Base-by-base conservation (phyloP, 768 basidiomycete species). In the Zangia roseola region DNA sequence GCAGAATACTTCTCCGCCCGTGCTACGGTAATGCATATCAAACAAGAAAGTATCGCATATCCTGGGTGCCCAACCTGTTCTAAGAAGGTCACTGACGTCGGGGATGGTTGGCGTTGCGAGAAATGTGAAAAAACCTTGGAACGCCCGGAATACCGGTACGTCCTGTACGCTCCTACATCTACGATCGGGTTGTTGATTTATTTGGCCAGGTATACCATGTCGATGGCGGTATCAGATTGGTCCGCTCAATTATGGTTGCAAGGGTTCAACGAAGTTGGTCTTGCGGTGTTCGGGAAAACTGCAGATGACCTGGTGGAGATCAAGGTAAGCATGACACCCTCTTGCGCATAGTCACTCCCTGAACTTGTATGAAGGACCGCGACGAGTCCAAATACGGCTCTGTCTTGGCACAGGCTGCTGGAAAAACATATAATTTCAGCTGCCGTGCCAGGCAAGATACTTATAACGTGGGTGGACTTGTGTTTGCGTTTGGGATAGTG, bases 181-280 rank as follows among this genome's bases (percentile, higher is more conserved):
- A 24, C 40, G 36, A 21, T 45, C 47, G 23, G 28, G 21, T 34
- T 48, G 5, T 34, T 50, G 50, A 56, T 39, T 26, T 2, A 17
- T 49, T 24, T 23, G 33, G 5, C 12, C 49, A 89, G 88, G 45
- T 91, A 88, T 57, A 84, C 95, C 61, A 76, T 98, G 55, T 79
- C 83, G 33, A 76, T 97, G 73, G 90, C 89, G 40, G 85, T 92
- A 3, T 81, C 91, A n/a, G 97, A 99, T 67, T 81, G 84, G 71
- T 89, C 91, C 16, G 85, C 83, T 19, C 91, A 94, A 67, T 79
- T 83, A 16, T 98, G 95, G 95, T 72, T 97, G 38, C 90, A 91
- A 54, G 92, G 89, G 4, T 99, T 99, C 76, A 95, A 99, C 64
- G 95, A 98, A 6, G 82, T 87, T 28, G 97, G 93, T 5, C 67